Conservation (phyloP, 2,329 filamentous ascomycete species). For the Sporothrix variecibatus region DNA sequence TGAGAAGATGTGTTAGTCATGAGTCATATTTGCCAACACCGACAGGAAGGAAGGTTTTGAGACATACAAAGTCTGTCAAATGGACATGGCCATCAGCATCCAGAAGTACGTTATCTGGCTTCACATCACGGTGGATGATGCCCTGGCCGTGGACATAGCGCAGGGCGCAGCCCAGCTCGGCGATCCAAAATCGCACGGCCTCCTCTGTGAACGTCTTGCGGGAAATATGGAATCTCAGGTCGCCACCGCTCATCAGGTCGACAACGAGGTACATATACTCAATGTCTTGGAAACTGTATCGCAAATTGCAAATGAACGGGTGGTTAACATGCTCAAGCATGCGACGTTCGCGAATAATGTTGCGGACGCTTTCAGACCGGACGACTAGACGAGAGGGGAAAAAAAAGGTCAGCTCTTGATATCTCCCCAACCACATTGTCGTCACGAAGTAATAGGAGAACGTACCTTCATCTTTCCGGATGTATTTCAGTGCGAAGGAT, state of each 20-base stretch:
- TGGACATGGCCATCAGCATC: slow-evolving; percentile 93
- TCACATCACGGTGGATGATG: slow-evolving; percentile 89
- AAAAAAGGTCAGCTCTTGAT: not conserved
- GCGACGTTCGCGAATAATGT: slow-evolving; percentile 94
- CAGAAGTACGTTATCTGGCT: slow-evolving; percentile 87
- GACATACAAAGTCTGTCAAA: slow-evolving; percentile 89
- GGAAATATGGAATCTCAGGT: slow-evolving; percentile 95
- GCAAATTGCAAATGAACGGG: slow-evolving; percentile 95
- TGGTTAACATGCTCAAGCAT: slow-evolving; percentile 99
- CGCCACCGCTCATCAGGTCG: slow-evolving; percentile 96
- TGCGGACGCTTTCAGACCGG: slow-evolving; percentile 94
- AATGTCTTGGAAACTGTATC: slow-evolving; percentile 98
- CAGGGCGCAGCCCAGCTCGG: slow-evolving; percentile 88
- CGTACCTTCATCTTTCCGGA: slow-evolving; percentile 95
- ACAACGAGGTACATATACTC: slow-evolving; percentile 99
- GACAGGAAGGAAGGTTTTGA: not conserved
- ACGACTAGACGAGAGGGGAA: slow-evolving; percentile 65
- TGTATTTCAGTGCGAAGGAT: slow-evolving; percentile 97
- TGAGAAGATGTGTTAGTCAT: slow-evolving; percentile 41
- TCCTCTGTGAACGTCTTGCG: slow-evolving; percentile 98
- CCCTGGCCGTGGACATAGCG: slow-evolving; percentile 82
- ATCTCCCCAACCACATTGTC: too few species aligned
- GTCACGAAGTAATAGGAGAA: slow-evolving; percentile 20
- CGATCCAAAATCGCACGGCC: slow-evolving; percentile 94
- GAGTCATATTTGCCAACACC: too few species aligned